Conservation (phyloP, 257 asterid genomes). For the Nicotiana undulata region DNA sequence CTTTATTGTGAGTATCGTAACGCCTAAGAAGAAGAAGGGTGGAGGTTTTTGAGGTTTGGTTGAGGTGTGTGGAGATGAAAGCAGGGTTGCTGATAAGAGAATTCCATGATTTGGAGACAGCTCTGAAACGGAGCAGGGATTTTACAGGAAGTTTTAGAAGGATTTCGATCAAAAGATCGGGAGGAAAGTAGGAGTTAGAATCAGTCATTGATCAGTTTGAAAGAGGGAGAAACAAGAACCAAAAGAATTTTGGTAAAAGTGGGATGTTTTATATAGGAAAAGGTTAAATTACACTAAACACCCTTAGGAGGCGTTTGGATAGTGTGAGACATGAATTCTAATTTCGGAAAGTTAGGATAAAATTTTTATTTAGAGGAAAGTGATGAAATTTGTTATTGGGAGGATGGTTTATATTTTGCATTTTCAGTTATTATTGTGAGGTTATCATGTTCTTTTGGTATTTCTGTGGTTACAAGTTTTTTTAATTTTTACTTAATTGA, state of each 20-base stretch:
- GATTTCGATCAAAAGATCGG: slow-evolving; percentile 36
- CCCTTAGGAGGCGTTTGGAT: no score
- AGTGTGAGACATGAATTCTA: no score
- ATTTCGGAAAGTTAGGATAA: no score
- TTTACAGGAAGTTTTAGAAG: slow-evolving; percentile 37
- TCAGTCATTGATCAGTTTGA: slow-evolving; percentile 29
- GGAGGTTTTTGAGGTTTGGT: slow-evolving; percentile 1
- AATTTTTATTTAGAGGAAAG: background rate
- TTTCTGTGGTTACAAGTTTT: background rate
- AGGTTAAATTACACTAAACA: no score
- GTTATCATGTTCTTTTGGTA: background rate
- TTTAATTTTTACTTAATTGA: background rate
- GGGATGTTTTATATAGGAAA: no score
- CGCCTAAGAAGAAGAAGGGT: slow-evolving; percentile 33
- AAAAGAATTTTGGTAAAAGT: background rate
- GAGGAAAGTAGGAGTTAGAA: slow-evolving; percentile 24
- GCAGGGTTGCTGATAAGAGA: slow-evolving; percentile 33
- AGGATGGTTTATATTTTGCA: background rate
- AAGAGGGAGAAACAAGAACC: background rate
- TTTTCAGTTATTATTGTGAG: background rate
- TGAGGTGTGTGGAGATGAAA: slow-evolving; percentile 34
- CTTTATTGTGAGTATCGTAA: slow-evolving; percentile 22
- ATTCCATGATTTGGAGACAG: slow-evolving; percentile 48
- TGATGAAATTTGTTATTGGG: background rate
- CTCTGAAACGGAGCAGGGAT: slow-evolving; percentile 32